Percentiles rank a stretch among this genome's conserved stretches.
These are phyloP conservation scores for Hemisphaericaspora lyxosophila DNA, from an alignment of 1,139 yeast genomes.

Conservation along the genomic window DNA sequence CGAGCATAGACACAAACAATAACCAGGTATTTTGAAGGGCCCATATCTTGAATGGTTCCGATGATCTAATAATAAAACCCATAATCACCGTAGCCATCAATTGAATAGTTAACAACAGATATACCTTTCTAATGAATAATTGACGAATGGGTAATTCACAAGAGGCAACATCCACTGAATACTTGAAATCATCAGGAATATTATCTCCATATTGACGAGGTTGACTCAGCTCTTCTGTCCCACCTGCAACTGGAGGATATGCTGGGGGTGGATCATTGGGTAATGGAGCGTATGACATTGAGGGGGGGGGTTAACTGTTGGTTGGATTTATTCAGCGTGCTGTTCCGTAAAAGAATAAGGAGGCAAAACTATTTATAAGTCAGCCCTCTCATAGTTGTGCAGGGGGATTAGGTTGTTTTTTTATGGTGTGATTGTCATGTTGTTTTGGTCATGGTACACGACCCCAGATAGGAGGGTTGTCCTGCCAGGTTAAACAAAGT, in stretches of 20 bases:
- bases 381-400: too few relatives aligned
- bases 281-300: slow-evolving; percentile 5
- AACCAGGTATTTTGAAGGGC: slow-evolving; percentile 62
- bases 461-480: too few relatives aligned
- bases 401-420: too few relatives aligned
- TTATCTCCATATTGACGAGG: slow-evolving; percentile 38
- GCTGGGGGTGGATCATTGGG: slow-evolving; percentile 27
- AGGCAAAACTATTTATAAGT: too few relatives aligned
- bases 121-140: slow-evolving; percentile 76
- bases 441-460: too few relatives aligned
- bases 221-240: slow-evolving; percentile 11
- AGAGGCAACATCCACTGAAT: slow-evolving; percentile 72
- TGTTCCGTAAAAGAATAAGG: too few relatives aligned
- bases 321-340: too few relatives aligned
- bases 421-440: too few relatives aligned
- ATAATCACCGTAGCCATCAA: slow-evolving; percentile 59
- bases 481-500: too few relatives aligned
- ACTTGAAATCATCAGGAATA: slow-evolving; percentile 81
- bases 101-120: slow-evolving; percentile 67
- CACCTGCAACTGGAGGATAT: slow-evolving; percentile 13
- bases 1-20: slow-evolving; percentile 55
- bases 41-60: slow-evolving; percentile 54
- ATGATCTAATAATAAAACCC: slow-evolving; percentile 54
- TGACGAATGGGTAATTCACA: slow-evolving; percentile 77
- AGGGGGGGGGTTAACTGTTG: too few relatives aligned